These are phyloP conservation scores for Tephrocybe sp. DNA, from an alignment of 768 basidiomycete genomes.

Conservation along the genomic window DNA sequence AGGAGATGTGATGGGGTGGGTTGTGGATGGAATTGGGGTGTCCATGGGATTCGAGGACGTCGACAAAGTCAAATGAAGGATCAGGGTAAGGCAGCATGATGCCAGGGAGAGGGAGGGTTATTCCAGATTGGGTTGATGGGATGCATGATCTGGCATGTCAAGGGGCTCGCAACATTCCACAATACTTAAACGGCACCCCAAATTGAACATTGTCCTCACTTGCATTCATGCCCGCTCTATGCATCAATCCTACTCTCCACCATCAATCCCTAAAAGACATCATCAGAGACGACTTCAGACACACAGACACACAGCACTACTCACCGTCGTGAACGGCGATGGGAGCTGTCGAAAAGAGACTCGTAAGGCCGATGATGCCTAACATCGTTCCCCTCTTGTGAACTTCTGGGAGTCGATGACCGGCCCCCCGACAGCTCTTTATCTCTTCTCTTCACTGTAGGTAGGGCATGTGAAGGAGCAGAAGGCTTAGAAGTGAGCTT, in stretches of 20 bases:
- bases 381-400: no score
- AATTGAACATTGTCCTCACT: no score
- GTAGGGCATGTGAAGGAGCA: no score
- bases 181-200: no score
- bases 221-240: no score
- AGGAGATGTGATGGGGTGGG: no score
- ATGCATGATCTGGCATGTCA: no score
- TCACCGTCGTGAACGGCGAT: slow-evolving; percentile 1
- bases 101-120: no score
- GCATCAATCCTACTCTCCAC: no score
- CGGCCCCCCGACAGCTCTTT: slow-evolving; percentile 44
- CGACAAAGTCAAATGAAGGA: background rate
- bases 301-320: background rate
- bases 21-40: no score
- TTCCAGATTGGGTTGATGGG: no score
- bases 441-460: slow-evolving; percentile 42
- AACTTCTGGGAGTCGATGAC: slow-evolving; percentile 19
- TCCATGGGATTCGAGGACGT: background rate
- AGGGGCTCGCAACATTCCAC: no score
- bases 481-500: background rate
- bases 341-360: background rate
- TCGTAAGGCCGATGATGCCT: background rate
- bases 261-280: background rate
- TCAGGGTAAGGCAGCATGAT: background rate
- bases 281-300: background rate